Evolutionary conservation across 768 basidiomycete species (phyloP).

Genomic region (Tulasnella calospora): DNA sequence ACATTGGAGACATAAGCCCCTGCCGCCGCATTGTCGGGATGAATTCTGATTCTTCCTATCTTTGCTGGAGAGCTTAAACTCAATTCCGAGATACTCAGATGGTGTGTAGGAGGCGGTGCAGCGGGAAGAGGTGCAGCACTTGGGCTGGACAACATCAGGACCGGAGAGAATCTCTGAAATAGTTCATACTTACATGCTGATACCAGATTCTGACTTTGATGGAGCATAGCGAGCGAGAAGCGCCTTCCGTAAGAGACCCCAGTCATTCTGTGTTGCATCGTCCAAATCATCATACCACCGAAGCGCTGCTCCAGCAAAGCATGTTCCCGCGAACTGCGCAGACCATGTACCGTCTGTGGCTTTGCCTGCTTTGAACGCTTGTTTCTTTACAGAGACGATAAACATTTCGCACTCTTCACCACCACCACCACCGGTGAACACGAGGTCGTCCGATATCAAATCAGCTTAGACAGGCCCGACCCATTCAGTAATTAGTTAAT

Average conservation of each 20-base stretch:
- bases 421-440: background rate
- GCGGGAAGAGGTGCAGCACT: background rate
- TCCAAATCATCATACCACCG: background rate
- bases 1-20: background rate
- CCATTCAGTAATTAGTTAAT: background rate
- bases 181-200: background rate
- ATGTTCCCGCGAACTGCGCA: background rate
- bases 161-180: background rate
- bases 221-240: background rate
- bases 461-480: background rate
- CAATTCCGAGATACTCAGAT: background rate
- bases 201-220: background rate
- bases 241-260: background rate
- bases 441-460: background rate
- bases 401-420: background rate
- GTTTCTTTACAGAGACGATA: background rate
- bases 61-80: background rate
- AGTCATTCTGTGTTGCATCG: background rate
- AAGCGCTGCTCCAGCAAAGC: background rate
- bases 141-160: background rate
- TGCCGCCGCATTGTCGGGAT: background rate
- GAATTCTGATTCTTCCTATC: background rate
- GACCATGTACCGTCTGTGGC: background rate
- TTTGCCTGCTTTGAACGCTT: constrained; percentile 20
- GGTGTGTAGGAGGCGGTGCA: background rate